Evolutionary conservation across 805 yeast species (phyloP).

Genomic region (Suhomyces xylopsoci): DNA sequence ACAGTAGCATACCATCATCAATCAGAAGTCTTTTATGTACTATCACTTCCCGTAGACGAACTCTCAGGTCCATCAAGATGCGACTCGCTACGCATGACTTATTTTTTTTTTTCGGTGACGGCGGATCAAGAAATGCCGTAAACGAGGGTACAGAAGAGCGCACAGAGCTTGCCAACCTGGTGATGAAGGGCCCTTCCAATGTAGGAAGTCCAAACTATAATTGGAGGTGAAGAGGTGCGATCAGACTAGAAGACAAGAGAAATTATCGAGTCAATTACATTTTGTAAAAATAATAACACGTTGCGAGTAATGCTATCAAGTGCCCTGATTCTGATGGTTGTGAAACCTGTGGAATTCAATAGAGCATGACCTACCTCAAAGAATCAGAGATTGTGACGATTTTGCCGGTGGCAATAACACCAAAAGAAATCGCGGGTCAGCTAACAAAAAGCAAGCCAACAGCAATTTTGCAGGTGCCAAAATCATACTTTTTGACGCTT

Average conservation of each 20-base stretch:
- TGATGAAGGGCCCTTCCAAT: background rate
- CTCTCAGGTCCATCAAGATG: background rate
- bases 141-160: background rate
- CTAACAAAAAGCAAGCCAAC: background rate
- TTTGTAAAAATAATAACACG: background rate
- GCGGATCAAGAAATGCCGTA: background rate
- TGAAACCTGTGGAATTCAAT: background rate
- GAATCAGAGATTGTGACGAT: background rate
- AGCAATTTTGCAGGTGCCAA: background rate
- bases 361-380: background rate
- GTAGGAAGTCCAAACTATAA: background rate
- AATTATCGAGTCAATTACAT: background rate
- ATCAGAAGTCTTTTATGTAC: too few relatives aligned
- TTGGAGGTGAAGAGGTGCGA: background rate
- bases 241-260: background rate
- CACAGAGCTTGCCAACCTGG: background rate
- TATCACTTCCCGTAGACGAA: background rate
- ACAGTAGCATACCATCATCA: background rate
- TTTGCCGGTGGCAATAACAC: background rate
- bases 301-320: background rate
- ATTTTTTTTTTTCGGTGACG: background rate
- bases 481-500: background rate
- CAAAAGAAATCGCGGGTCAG: background rate
- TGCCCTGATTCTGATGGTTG: background rate
- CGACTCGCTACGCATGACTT: background rate